Percentiles rank a stretch among this genome's conserved stretches.
Evolutionary conservation across 2,329 filamentous ascomycete genomes (phyloP).

Genomic region (Lasiodiplodia theobromae): DNA sequence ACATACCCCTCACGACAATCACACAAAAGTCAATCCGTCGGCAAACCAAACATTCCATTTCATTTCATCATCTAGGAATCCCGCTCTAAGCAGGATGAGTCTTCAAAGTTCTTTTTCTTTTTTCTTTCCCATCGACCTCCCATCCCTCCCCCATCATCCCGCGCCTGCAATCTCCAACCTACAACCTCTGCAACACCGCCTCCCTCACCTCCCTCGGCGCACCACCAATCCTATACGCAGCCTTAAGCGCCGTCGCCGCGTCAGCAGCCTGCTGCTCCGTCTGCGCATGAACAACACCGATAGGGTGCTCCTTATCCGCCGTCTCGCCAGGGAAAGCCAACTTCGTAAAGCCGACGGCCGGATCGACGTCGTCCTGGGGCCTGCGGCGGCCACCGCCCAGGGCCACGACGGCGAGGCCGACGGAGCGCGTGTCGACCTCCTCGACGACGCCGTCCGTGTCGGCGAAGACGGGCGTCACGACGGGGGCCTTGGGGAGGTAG

Average conservation of each 20-base stretch:
- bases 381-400: conserved; percentile 26
- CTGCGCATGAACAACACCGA: conserved; percentile 26
- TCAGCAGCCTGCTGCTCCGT: conserved; percentile 19
- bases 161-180: too few relatives aligned
- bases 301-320: background rate
- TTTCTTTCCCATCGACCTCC: background rate
- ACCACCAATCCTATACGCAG: conserved; percentile 20
- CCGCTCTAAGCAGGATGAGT: too few relatives aligned
- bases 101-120: background rate
- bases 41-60: too few relatives aligned
- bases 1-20: too few relatives aligned
- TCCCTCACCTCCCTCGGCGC: background rate
- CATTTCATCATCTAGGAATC: too few relatives aligned
- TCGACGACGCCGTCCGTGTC: conserved; percentile 18
- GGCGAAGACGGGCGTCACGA: conserved; percentile 16
- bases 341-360: conserved; percentile 24
- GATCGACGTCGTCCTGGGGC: conserved; percentile 21
- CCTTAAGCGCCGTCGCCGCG: conserved; percentile 17
- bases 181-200: background rate
- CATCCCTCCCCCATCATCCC: background rate
- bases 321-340: conserved; percentile 24
- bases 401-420: conserved; percentile 29
- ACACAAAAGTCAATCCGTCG: too few relatives aligned
- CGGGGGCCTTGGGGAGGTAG: conserved; percentile 16
- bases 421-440: conserved; percentile 24